Conservation (phyloP, 345 rosid species). For the Salix suchowensis region DNA sequence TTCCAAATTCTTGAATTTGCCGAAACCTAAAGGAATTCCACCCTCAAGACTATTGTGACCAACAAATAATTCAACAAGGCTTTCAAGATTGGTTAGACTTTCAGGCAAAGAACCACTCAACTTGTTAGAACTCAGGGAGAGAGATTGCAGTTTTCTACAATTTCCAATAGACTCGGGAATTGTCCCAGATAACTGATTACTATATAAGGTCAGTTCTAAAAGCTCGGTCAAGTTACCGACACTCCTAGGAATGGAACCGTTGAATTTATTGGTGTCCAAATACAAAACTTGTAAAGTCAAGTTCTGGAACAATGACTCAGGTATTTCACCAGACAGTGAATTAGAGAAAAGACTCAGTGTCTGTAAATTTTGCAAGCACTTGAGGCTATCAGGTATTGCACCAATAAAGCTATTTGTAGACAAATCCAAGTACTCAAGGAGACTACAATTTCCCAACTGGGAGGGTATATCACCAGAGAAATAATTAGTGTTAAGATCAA, state of each 20-base stretch:
- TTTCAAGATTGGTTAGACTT: conserved; percentile 48
- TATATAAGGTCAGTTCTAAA: conserved; percentile 27
- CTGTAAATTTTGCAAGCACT: conserved; percentile 32
- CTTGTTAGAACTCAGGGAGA: conserved; percentile 42
- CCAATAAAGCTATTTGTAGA: conserved; percentile 54
- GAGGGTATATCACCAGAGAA: conserved; percentile 51
- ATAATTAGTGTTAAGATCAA: conserved; percentile 51
- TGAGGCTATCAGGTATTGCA: conserved; percentile 38
- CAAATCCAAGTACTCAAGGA: conserved; percentile 49
- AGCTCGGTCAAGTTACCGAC: conserved; percentile 46
- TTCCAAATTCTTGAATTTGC: conserved; percentile 42
- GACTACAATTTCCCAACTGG: conserved; percentile 47
- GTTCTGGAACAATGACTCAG: conserved; percentile 46
- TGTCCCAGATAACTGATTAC: conserved; percentile 53
- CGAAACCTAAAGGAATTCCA: conserved; percentile 41
- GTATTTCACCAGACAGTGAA: conserved; percentile 54
- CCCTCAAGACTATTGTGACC: conserved; percentile 46
- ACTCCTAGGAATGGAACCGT: conserved; percentile 58
- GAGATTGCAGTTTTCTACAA: conserved; percentile 41
- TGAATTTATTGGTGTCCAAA: conserved; percentile 47
- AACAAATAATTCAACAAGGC: conserved; percentile 42
- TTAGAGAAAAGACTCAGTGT: conserved; percentile 38
- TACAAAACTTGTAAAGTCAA: conserved; percentile 29
- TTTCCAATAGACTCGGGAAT: conserved; percentile 64
- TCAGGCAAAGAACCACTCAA: conserved; percentile 56